Conservation (phyloP, 2,329 filamentous ascomycete species). For the Pseudogymnoascus sp. region DNA sequence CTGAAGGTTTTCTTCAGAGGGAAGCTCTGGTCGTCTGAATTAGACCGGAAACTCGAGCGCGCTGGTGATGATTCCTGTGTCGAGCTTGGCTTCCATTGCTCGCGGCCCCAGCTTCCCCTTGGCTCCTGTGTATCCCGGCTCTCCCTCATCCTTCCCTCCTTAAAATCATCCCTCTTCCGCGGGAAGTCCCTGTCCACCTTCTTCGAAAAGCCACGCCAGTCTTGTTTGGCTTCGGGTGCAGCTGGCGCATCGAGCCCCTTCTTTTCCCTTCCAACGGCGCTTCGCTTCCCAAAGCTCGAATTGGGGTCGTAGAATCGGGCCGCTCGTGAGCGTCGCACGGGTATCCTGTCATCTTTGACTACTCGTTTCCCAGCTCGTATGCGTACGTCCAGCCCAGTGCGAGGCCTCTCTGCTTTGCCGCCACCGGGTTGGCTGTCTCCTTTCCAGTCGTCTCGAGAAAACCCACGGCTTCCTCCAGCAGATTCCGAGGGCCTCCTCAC, state of each 20-base stretch:
- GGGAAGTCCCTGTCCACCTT: neutral
- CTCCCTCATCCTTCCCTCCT: neutral
- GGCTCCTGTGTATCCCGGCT: slow-evolving; percentile 6
- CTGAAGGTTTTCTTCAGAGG: neutral
- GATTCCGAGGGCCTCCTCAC: slow-evolving; percentile 19
- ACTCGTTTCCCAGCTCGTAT: slow-evolving; percentile 10
- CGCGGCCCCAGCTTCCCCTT: neutral
- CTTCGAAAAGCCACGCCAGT: slow-evolving; percentile 11
- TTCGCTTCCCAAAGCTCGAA: slow-evolving; percentile 43
- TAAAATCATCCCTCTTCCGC: neutral
- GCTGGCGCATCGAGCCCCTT: slow-evolving; percentile 22
- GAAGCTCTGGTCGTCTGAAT: neutral
- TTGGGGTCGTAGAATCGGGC: slow-evolving; percentile 45
- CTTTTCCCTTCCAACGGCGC: slow-evolving; percentile 43
- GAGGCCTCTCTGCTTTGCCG: neutral
- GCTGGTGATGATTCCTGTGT: neutral
- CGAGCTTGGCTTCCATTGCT: neutral
- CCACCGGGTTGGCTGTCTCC: neutral
- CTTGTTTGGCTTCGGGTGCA: slow-evolving; percentile 13
- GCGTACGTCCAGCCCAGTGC: neutral
- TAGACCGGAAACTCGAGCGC: neutral
- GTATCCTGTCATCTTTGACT: slow-evolving; percentile 16
- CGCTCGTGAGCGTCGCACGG: slow-evolving; percentile 36
- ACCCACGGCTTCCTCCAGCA: slow-evolving; percentile 28
- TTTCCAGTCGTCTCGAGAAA: slow-evolving; percentile 12